Percentiles rank a stretch among this genome's conserved stretches.
Evolutionary conservation across 2,329 filamentous ascomycete species (phyloP).

Genomic region (Aspergillus spinulosporus): DNA sequence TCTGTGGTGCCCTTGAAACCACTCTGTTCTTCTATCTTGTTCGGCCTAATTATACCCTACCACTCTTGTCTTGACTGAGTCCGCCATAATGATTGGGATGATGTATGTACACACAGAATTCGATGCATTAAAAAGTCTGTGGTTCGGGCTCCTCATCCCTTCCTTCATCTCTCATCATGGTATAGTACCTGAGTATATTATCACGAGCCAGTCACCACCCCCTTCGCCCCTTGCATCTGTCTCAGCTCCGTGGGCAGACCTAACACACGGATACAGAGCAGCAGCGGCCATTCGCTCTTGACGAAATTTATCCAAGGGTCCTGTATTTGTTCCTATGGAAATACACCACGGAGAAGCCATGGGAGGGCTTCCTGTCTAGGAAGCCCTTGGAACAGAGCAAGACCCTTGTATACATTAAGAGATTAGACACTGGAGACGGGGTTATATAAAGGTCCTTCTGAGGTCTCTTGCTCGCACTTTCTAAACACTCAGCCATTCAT

Average conservation of each 20-base stretch:
- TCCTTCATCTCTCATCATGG: neutral
- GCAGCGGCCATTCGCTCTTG: neutral
- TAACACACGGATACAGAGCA: neutral
- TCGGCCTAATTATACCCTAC: slow-evolving; percentile 10
- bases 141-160: neutral
- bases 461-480: neutral
- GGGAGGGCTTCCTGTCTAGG: no score
- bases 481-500: neutral
- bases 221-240: slow-evolving; percentile 2
- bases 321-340: neutral
- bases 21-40: neutral
- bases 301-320: neutral
- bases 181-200: neutral
- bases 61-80: slow-evolving; percentile 10
- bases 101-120: slow-evolving; percentile 5
- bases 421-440: neutral
- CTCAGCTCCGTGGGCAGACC: neutral
- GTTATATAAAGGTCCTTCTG: neutral
- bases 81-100: neutral
- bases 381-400: neutral
- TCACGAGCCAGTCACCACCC: neutral
- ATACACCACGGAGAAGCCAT: neutral
- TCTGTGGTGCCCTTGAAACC: slow-evolving; percentile 12
- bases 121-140: neutral
- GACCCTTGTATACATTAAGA: neutral